Evolutionary conservation across 345 rosid species (phyloP), one percentile per base, ranked within the genome.

Genomic region (Eucalyptus marginata): DNA sequence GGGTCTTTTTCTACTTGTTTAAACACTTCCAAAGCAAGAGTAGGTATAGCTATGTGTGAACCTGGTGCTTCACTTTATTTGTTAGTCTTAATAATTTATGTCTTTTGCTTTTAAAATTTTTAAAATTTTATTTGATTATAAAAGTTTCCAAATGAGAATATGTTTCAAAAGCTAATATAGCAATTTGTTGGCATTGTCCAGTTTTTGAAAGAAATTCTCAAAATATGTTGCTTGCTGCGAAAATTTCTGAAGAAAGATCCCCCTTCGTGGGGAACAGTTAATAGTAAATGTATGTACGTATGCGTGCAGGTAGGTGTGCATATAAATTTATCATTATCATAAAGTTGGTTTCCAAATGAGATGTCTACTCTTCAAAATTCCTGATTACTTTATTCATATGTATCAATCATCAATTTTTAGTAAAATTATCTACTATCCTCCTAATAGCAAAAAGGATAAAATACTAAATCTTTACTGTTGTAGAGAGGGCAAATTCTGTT

Each of bases 201-300:
- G 4, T 59, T 5, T 59, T 59, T 59, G 66, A 59, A 27, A 59
- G 66, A 59, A 59, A 3, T 59, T 12, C 31, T 12, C 7, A 11
- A 59, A 59, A 59, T 59, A 59, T 25, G 6, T 5, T 59, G 31
- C 16, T 16, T 16, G 5, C 0, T 25, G 16, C 16, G 0, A 59
- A 59, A 27, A 31, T 5, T 59, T 59, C 0, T 5, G 2, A 59
- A 27, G 66, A 12, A 59, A 59, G 66, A 59, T 27, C 66, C 8
- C 13, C 31, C 7, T 27, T 29, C 16, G 4, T 0, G 2, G 2
- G 15, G 44, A 43, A 43, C 44, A 43, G 8, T 43, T 43, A 43
- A 43, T 7, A 43, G 7, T 50, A 52, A 52, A 52, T 0, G 0
- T 52, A 18, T 0, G 10, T 52, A 18, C 24, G 10, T 52, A 18